A percentile compares a stretch with the other conserved stretches of the same genome.
Conservation (phyloP, 805 yeast species). For the Spathaspora passalidarum region DNA sequence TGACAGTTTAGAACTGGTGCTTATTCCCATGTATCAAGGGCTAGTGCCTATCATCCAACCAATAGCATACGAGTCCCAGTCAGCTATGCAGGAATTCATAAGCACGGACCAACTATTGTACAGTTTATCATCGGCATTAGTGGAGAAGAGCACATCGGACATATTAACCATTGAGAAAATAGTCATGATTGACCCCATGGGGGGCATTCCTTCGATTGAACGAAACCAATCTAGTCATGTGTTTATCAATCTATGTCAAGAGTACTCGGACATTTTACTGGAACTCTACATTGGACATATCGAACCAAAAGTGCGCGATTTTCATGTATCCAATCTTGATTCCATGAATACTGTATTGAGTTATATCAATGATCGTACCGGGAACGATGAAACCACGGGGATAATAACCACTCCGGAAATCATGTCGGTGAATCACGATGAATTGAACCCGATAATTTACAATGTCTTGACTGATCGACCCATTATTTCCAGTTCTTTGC, state of each 20-base stretch:
- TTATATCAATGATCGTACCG: conserved; percentile 41
- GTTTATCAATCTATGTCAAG: conserved; percentile 81
- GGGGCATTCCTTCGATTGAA: conserved; percentile 90
- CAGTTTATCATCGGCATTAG: conserved; percentile 22
- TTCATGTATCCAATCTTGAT: conserved; percentile 65
- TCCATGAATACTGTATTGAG: conserved; percentile 59
- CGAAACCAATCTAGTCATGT: conserved; percentile 83
- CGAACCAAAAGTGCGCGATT: conserved; percentile 40
- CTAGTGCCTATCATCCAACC: conserved; percentile 70
- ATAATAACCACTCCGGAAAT: conserved; percentile 80
- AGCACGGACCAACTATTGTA: conserved; percentile 22
- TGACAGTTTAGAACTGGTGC: conserved; percentile 26
- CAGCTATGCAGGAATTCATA: conserved; percentile 24
- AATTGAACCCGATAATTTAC: conserved; percentile 81
- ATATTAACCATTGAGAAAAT: conserved; percentile 72
- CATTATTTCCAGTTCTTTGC: conserved; percentile 84
- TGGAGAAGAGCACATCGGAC: conserved; percentile 16
- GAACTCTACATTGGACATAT: conserved; percentile 63
- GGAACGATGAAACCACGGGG: conserved; percentile 59
- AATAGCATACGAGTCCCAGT: conserved; percentile 37
- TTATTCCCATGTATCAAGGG: conserved; percentile 42
- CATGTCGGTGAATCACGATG: conserved; percentile 53
- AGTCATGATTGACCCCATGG: conserved; percentile 72
- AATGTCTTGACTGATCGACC: conserved; percentile 91
- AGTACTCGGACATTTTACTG: conserved; percentile 59